phyloP scores from a whole-genome alignment of 2,329 filamentous ascomycete genomes.

The Neonectria sp. region DNA sequence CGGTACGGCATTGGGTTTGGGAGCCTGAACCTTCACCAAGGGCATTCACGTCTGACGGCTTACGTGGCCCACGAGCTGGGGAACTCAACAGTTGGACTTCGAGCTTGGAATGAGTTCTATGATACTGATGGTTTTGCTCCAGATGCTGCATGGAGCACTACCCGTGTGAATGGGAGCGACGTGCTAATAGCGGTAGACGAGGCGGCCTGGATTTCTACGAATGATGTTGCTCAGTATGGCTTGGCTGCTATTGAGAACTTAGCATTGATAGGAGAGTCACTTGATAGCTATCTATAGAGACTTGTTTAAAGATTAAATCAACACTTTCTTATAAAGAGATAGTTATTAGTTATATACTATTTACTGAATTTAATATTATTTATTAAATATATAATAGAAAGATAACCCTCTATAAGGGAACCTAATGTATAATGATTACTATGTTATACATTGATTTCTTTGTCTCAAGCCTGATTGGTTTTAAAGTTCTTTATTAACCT shows the following conservation, averaged over 20 bases:
- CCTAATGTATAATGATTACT: too few relatives aligned
- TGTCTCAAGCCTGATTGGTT: too few relatives aligned
- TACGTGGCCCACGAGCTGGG: slow-evolving; percentile 62
- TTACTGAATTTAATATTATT: too few relatives aligned
- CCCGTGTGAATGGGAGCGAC: slow-evolving; percentile 58
- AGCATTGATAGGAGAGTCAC: slow-evolving; percentile 52
- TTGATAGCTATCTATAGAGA: slow-evolving; percentile 21
- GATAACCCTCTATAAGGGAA: too few relatives aligned
- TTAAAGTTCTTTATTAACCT: too few relatives aligned
- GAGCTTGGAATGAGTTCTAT: slow-evolving; percentile 70
- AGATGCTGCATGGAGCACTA: slow-evolving; percentile 54
- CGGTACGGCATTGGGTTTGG: slow-evolving; percentile 68
- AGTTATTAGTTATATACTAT: too few relatives aligned
- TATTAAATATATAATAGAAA: too few relatives aligned
- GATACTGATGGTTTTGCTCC: slow-evolving; percentile 62
- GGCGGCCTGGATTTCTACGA: slow-evolving; percentile 70
- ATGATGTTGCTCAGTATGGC: slow-evolving; percentile 70
- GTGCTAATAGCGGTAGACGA: slow-evolving; percentile 67
- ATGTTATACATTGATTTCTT: too few relatives aligned
- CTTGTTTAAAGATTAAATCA: too few relatives aligned
- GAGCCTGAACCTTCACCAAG: slow-evolving; percentile 65
- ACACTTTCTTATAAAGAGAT: too few relatives aligned
- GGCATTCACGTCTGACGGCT: slow-evolving; percentile 71
- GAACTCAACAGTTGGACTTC: slow-evolving; percentile 63
- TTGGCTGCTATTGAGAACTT: slow-evolving; percentile 71